A percentile compares a stretch with the other conserved stretches of the same genome.
Evolutionary conservation across 2,329 filamentous ascomycete genomes (phyloP).

Genomic region (Apiospora saccharicola): DNA sequence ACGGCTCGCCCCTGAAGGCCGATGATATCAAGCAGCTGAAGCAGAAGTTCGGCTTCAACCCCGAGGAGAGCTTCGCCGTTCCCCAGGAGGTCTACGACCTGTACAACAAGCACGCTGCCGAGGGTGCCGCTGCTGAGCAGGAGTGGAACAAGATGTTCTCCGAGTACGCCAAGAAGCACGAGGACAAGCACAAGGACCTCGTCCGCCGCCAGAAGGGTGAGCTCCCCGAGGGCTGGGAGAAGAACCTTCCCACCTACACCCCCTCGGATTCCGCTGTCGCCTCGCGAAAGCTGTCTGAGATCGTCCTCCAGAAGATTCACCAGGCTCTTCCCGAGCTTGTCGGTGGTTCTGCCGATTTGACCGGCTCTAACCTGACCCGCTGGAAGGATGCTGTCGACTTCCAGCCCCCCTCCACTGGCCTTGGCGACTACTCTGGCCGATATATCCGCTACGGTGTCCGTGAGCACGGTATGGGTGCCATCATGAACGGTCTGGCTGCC

Average conservation of each 20-base stretch:
- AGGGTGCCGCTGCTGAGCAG: constrained; percentile 87
- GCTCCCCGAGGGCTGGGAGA: constrained; percentile 96
- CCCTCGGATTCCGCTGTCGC: constrained; percentile 84
- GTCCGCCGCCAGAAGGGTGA: constrained; percentile 80
- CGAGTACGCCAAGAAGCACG: constrained; percentile 83
- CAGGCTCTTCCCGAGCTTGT: constrained; percentile 85
- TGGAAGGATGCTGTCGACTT: constrained; percentile 98
- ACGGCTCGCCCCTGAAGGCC: constrained; percentile 93
- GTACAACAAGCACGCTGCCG: constrained; percentile 83
- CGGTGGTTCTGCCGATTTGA: constrained; percentile 96
- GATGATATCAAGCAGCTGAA: constrained; percentile 96
- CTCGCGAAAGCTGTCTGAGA: constrained; percentile 96
- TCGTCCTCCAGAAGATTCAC: constrained; percentile 88
- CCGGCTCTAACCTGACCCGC: constrained; percentile 96
- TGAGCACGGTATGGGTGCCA: constrained; percentile 90
- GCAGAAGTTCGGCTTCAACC: constrained; percentile 94
- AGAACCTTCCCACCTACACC: constrained; percentile 89
- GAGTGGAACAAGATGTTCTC: constrained; percentile 95
- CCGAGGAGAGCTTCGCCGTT: constrained; percentile 89
- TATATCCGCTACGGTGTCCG: constrained; percentile 94
- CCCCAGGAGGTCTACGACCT: constrained; percentile 93
- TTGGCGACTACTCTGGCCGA: constrained; percentile 89
- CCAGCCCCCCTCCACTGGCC: constrained; percentile 85
- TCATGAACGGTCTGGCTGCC: constrained; percentile 93
- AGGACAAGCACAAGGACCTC: constrained; percentile 81